phyloP scores from a whole-genome alignment of 1,284 basidiomycete species.

The Tetrapyrgos nigripes region DNA sequence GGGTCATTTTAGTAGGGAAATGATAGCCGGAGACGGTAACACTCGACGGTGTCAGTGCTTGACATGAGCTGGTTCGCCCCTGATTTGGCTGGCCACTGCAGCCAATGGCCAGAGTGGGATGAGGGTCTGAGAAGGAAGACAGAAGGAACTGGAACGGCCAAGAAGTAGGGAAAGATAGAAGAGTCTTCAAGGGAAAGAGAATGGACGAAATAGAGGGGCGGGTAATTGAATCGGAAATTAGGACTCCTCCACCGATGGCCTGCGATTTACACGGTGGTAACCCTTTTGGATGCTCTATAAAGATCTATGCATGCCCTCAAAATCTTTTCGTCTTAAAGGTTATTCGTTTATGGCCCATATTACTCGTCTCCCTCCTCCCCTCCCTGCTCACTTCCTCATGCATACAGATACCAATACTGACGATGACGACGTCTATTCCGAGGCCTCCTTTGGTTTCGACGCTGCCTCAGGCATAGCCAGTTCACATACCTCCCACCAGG shows the following conservation, averaged over 20 bases:
- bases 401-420: constrained; percentile 40
- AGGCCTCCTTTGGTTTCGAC: constrained; percentile 46
- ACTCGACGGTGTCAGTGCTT: too few species aligned
- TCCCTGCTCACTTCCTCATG: constrained; percentile 23
- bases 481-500: constrained; percentile 57
- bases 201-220: background rate
- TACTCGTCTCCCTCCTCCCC: constrained; percentile 8
- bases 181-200: background rate
- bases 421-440: constrained; percentile 40
- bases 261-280: constrained; percentile 26
- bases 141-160: background rate
- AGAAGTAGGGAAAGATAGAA: background rate
- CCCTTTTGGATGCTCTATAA: constrained; percentile 10
- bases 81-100: too few species aligned
- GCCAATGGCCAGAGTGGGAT: background rate
- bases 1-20: background rate
- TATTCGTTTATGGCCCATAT: background rate
- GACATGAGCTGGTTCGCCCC: constrained; percentile 1
- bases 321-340: background rate
- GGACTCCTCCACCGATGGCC: constrained; percentile 29
- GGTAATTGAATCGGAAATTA: constrained; percentile 3
- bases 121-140: background rate
- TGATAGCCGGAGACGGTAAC: background rate
- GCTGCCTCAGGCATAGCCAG: constrained; percentile 43
- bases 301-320: background rate